phyloP scores from a whole-genome alignment of 352 stramenopile species.

The Globisporangium takayamanum region DNA sequence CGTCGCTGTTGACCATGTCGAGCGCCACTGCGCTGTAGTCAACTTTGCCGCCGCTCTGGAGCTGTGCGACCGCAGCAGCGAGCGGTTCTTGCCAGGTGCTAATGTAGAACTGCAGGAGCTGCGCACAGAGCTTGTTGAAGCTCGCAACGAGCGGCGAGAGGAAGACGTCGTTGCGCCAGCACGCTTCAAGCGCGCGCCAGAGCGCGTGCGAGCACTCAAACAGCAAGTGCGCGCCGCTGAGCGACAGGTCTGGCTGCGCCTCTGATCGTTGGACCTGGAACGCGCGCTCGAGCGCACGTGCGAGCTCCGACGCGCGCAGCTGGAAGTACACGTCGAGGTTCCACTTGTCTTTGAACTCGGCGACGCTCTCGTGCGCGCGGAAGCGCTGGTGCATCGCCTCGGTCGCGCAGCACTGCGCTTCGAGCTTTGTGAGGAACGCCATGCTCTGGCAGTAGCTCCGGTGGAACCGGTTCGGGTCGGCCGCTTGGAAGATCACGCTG shows the following conservation, averaged over 20 bases:
- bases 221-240: slow-evolving; percentile 17
- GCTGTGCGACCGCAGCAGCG: slow-evolving; percentile 26
- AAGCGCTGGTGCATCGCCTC: slow-evolving; percentile 60
- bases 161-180: slow-evolving; percentile 55
- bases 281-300: slow-evolving; percentile 38
- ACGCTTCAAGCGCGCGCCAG: slow-evolving; percentile 45
- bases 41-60: slow-evolving; percentile 42
- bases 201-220: slow-evolving; percentile 49
- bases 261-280: slow-evolving; percentile 35
- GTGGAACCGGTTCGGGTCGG: slow-evolving; percentile 73
- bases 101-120: slow-evolving; percentile 61
- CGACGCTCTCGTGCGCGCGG: slow-evolving; percentile 55
- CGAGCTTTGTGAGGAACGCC: slow-evolving; percentile 51
- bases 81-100: slow-evolving; percentile 49
- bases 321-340: slow-evolving; percentile 88
- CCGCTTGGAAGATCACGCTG: slow-evolving; percentile 75
- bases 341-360: slow-evolving; percentile 85
- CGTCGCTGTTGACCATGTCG: slow-evolving; percentile 38
- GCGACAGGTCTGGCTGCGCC: slow-evolving; percentile 3
- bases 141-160: slow-evolving; percentile 46
- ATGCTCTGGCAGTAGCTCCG: slow-evolving; percentile 79
- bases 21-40: slow-evolving; percentile 37
- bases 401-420: slow-evolving; percentile 47
- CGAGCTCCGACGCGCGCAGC: slow-evolving; percentile 51
- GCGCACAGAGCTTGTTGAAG: slow-evolving; percentile 66